These are phyloP conservation scores for Aschersonia sp. DNA, from an alignment of 2,329 filamentous ascomycete species.

Conservation along the genomic window DNA sequence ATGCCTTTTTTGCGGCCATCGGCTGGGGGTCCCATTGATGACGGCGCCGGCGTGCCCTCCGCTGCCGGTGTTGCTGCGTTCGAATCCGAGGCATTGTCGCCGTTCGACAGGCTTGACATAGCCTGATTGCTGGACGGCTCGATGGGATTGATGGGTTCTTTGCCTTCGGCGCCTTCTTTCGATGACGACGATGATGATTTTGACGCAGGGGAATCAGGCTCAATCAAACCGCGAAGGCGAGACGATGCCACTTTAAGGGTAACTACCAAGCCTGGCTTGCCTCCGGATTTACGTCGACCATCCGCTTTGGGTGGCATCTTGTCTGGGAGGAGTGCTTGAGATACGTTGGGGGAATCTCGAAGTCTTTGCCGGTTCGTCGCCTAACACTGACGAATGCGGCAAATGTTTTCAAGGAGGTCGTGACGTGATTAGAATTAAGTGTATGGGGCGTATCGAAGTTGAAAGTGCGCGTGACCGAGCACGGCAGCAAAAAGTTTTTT, in stretches of 20 bases:
- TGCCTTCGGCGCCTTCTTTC: constrained; percentile 15
- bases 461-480: background rate
- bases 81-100: constrained; percentile 44
- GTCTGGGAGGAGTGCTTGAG: background rate
- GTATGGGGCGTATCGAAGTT: background rate
- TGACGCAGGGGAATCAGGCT: constrained; percentile 26
- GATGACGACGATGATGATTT: constrained; percentile 23
- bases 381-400: background rate
- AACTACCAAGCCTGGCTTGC: constrained; percentile 26
- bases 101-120: constrained; percentile 27
- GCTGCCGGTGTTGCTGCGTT: constrained; percentile 43
- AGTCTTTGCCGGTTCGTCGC: background rate
- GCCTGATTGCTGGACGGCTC: constrained; percentile 24
- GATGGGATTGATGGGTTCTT: constrained; percentile 29
- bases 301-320: constrained; percentile 20
- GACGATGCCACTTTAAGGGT: constrained; percentile 37
- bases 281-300: constrained; percentile 22
- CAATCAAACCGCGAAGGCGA: constrained; percentile 34
- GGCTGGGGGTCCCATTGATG: constrained; percentile 43
- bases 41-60: constrained; percentile 38
- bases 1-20: constrained; percentile 57
- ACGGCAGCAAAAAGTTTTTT: background rate
- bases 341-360: no score
- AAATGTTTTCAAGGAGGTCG: background rate
- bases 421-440: background rate